Evolutionary conservation across 2,329 filamentous ascomycete species (phyloP).

Genomic region (Penicillium sp.): DNA sequence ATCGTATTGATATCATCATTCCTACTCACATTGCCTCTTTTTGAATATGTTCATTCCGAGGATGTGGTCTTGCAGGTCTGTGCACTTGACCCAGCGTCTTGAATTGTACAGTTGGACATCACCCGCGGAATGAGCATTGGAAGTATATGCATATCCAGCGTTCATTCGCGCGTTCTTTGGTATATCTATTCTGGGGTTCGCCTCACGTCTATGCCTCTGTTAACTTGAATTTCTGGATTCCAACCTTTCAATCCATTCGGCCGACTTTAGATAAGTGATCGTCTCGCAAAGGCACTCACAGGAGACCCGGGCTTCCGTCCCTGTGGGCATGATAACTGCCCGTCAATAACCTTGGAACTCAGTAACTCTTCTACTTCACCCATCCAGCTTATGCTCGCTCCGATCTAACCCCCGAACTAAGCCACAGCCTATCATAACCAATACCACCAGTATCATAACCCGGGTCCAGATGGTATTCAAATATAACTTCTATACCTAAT

Average conservation of each 20-base stretch:
- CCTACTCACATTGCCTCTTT: neutral
- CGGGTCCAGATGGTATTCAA: neutral
- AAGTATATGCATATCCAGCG: neutral
- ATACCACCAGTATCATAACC: neutral
- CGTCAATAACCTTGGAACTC: neutral
- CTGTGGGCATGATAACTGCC: neutral
- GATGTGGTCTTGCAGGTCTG: neutral
- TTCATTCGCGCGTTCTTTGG: neutral
- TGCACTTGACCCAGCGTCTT: neutral
- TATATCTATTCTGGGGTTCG: neutral
- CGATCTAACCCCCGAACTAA: neutral
- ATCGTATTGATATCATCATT: neutral
- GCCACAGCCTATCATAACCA: neutral
- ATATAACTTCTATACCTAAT: neutral
- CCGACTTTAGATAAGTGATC: neutral
- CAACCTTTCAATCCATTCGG: neutral
- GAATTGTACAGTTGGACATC: neutral
- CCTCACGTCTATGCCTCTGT: neutral
- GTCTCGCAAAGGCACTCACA: neutral
- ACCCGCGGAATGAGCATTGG: neutral
- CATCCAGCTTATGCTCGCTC: neutral
- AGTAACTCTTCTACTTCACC: neutral
- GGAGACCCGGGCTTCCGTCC: neutral
- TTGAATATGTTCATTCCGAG: neutral
- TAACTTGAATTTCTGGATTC: neutral